phyloP scores from a whole-genome alignment of 2,329 filamentous ascomycete genomes.

The Alternaria ethzedia region DNA sequence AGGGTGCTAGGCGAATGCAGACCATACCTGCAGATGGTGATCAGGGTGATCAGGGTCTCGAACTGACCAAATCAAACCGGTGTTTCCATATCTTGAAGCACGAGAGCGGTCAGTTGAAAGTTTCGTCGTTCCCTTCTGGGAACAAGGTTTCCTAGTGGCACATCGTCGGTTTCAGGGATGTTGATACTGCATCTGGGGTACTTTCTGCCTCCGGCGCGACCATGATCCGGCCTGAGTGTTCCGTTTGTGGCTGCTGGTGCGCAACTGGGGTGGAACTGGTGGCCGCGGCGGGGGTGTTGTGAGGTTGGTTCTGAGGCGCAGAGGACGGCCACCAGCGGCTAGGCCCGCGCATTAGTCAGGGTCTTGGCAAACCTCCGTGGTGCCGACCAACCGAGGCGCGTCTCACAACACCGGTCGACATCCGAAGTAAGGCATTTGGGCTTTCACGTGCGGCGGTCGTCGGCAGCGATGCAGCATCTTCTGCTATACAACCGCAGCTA shows the following conservation, averaged over 20 bases:
- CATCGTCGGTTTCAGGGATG: slow-evolving; percentile 40
- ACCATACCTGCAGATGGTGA: slow-evolving; percentile 2
- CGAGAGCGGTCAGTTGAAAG: slow-evolving; percentile 18
- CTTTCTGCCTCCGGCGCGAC: slow-evolving; percentile 23
- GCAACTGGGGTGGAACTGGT: slow-evolving; percentile 3
- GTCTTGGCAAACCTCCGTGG: slow-evolving; percentile 1
- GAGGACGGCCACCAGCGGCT: not conserved
- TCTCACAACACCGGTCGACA: not conserved
- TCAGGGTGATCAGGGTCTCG: slow-evolving; percentile 4
- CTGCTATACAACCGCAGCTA: not conserved
- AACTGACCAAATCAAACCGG: slow-evolving; percentile 7
- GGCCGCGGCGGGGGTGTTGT: not conserved
- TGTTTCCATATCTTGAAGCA: slow-evolving; percentile 24
- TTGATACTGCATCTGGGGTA: slow-evolving; percentile 26
- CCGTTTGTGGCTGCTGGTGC: slow-evolving; percentile 13
- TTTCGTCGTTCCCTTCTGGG: slow-evolving; percentile 31
- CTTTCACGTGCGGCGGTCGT: not conserved
- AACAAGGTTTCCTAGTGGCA: slow-evolving; percentile 33
- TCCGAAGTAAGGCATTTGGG: not conserved
- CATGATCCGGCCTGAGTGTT: slow-evolving; percentile 26
- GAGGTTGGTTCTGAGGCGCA: not conserved
- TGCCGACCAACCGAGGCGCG: not conserved
- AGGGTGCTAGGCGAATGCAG: slow-evolving; percentile 1
- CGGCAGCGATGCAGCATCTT: not conserved
- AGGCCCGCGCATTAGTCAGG: slow-evolving; percentile 2